Evolutionary conservation across 495 filamentous ascomycete genomes (phyloP).

Genomic region (Tuber indicum): DNA sequence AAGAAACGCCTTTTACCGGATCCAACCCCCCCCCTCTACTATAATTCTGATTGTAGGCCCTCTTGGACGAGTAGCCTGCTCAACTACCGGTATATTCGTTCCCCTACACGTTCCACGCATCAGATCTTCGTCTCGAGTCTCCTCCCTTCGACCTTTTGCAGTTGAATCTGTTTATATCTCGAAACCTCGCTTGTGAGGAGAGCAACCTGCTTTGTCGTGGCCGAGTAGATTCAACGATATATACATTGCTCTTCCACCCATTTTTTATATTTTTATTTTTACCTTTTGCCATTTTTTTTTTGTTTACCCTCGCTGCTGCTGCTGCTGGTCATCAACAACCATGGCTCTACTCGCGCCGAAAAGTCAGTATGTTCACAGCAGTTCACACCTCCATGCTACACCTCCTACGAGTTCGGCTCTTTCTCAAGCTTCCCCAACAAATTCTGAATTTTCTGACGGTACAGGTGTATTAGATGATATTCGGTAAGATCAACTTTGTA

Average conservation of each 20-base stretch:
- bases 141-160: constrained; percentile 9
- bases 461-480: constrained; percentile 56
- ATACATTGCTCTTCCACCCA: background rate
- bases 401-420: constrained; percentile 55
- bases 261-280: constrained; percentile 18
- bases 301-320: constrained; percentile 22
- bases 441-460: constrained; percentile 87
- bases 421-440: constrained; percentile 76
- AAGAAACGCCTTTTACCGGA: background rate
- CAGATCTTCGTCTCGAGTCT: constrained; percentile 31
- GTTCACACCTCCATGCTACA: constrained; percentile 49
- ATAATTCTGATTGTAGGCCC: background rate
- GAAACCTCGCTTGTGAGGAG: constrained; percentile 2
- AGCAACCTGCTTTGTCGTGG: constrained; percentile 1
- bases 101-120: constrained; percentile 23
- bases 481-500: constrained; percentile 53
- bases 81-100: constrained; percentile 19
- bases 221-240: background rate
- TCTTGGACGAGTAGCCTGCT: constrained; percentile 27
- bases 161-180: constrained; percentile 4
- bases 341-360: constrained; percentile 90
- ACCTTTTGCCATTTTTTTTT: constrained; percentile 18
- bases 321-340: constrained; percentile 38
- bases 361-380: constrained; percentile 58
- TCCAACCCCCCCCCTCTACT: background rate